These are phyloP conservation scores for Tulasnella sp. DNA, from an alignment of 768 basidiomycete species.

Conservation along the genomic window DNA sequence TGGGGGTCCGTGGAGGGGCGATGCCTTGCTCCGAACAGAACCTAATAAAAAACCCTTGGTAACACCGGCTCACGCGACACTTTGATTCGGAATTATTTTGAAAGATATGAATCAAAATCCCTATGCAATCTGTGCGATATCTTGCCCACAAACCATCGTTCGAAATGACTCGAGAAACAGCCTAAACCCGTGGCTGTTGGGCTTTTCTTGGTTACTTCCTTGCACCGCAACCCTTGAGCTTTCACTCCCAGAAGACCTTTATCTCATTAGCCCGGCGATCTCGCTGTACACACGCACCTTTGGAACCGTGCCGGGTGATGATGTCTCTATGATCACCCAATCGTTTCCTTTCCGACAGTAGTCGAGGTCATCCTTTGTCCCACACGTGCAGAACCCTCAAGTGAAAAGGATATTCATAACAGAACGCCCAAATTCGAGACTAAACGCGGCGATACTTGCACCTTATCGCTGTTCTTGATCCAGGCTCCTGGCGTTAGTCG, in stretches of 20 bases:
- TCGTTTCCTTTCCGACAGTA: neutral
- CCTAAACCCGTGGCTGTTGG: neutral
- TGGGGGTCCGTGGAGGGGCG: neutral
- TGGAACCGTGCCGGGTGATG: neutral
- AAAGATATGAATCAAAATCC: neutral
- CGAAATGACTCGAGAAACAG: neutral
- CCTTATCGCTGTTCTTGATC: neutral
- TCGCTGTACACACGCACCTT: neutral
- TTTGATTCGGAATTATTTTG: neutral
- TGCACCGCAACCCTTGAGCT: neutral
- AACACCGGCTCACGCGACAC: neutral
- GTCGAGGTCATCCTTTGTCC: neutral
- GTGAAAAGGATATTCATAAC: neutral
- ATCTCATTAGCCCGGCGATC: neutral
- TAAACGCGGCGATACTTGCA: neutral
- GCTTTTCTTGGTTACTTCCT: neutral
- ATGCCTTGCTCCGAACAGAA: neutral
- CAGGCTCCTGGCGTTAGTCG: neutral
- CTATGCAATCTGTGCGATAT: neutral
- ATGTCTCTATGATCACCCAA: neutral
- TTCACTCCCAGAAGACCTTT: neutral
- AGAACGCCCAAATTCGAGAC: neutral
- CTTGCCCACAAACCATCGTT: neutral
- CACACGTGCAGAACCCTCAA: neutral
- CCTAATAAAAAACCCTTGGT: neutral